Base-by-base conservation (phyloP, 176 grass and related monocot species). In the Elaeis guineensis region DNA sequence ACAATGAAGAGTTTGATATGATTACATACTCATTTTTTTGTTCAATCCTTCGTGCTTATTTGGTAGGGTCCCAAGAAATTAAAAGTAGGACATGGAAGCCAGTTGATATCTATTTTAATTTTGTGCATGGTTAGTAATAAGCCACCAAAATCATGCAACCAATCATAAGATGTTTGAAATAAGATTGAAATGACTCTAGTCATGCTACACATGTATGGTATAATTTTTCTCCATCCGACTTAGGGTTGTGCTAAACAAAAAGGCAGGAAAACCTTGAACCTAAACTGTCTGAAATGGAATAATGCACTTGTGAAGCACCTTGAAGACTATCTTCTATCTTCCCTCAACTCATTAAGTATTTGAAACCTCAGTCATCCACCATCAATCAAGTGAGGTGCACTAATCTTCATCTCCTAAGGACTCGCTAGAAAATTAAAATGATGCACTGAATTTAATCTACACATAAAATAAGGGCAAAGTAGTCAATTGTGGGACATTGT, bases 151-250 rank as follows among this genome's bases (percentile, higher is more conserved):
- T 16, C 11, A 23, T 49, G 44, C 61, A 17, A 64, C 30, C 19
- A 66, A 66, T 66, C 63, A 66, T 53, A 29, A 48, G 63, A 51
- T 26, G 49, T 51, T 52, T 25, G 63, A 52, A 52, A n/a, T 51
- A 17, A 28, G 50, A 52, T 66, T 66, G 7, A 52, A 25, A 7
- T 54, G 50, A 54, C 50, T 53, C 15, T 18, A 53, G 25, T 30
- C 21, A 21, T 20, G 28, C 25, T 21, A 19, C 50, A 28, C 35
- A 64, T 23, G 4, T 3, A 49, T 64, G 32, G 21, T 59, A 39
- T 19, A 75, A 8, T 20, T 35, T 26, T 26, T 26, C 25, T 3
- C 25, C 25, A 26, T 26, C 12, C 0, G 12, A 56, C 19, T 21
- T 14, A 11, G 21, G 21, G 21, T 11, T 56, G 21, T 18, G 21